Conservation (phyloP, 2,329 filamentous ascomycete species). For the Fusarium ramigenum region DNA sequence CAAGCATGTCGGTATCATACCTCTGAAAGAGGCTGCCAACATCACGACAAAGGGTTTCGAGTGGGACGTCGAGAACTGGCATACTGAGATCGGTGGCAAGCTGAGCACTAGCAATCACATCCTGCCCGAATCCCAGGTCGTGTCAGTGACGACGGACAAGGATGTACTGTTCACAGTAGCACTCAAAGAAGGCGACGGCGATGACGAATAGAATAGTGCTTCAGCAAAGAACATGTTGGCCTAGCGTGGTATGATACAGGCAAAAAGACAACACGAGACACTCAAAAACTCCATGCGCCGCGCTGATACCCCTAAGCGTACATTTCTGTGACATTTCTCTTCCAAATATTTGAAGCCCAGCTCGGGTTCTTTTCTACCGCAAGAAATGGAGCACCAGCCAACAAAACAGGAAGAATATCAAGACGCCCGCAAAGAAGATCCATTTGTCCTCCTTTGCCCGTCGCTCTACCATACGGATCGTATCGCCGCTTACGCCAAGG, state of each 20-base stretch:
- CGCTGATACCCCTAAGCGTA: slow-evolving; percentile 40
- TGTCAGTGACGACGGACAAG: slow-evolving; percentile 70
- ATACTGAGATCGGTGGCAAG: slow-evolving; percentile 76
- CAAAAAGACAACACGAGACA: slow-evolving; percentile 24
- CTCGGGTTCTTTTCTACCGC: slow-evolving; percentile 50
- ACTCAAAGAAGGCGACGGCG: slow-evolving; percentile 53
- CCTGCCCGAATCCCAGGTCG: slow-evolving; percentile 63
- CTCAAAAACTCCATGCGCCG: slow-evolving; percentile 42
- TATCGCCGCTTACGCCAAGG: slow-evolving; percentile 91
- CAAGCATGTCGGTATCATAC: slow-evolving; percentile 86
- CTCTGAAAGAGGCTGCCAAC: slow-evolving; percentile 78
- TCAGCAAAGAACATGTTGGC: slow-evolving; percentile 1
- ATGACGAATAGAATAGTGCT: slow-evolving; percentile 43
- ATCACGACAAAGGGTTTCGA: slow-evolving; percentile 84
- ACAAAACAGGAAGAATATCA: slow-evolving; percentile 90
- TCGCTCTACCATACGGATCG: slow-evolving; percentile 95
- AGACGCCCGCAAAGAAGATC: slow-evolving; percentile 90
- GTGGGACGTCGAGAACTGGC: slow-evolving; percentile 90
- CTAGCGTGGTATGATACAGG: slow-evolving; percentile 20
- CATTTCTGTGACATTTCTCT: slow-evolving; percentile 14
- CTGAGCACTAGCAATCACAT: slow-evolving; percentile 87
- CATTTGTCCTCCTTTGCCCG: slow-evolving; percentile 95
- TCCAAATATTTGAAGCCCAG: background rate
- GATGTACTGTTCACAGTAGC: slow-evolving; percentile 81
- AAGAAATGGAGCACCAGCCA: slow-evolving; percentile 90